These are phyloP conservation scores for Aquanectria penicillioides DNA, from an alignment of 2,329 filamentous ascomycete genomes.

Conservation along the genomic window DNA sequence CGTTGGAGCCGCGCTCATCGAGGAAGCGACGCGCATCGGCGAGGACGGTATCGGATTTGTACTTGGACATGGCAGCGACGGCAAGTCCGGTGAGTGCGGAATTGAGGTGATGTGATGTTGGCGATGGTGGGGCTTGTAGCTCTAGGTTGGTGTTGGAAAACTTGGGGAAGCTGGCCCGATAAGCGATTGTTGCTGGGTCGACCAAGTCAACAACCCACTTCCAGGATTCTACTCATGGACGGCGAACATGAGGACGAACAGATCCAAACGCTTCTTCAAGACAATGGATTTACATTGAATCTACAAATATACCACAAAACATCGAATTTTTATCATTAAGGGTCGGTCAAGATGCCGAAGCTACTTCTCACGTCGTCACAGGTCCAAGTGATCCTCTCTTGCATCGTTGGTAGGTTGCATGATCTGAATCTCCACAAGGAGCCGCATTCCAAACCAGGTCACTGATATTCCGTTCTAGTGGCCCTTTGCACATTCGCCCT, in stretches of 20 bases:
- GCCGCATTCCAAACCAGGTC: constrained; percentile 29
- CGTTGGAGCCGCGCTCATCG: constrained; percentile 87
- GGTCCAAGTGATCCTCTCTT: constrained; percentile 74
- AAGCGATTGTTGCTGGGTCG: constrained; percentile 59
- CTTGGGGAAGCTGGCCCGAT: constrained; percentile 38
- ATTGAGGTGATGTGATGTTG: constrained; percentile 18
- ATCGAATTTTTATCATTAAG: background rate
- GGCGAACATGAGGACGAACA: constrained; percentile 30
- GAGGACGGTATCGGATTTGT: constrained; percentile 66
- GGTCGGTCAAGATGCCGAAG: constrained; percentile 42
- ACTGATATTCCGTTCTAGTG: constrained; percentile 57
- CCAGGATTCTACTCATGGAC: background rate
- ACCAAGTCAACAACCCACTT: constrained; percentile 42
- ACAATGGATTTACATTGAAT: background rate
- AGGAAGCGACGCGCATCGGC: constrained; percentile 86
- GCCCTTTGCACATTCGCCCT: constrained; percentile 82
- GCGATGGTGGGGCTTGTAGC: constrained; percentile 24
- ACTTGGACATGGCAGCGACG: constrained; percentile 45
- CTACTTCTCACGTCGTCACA: constrained; percentile 75
- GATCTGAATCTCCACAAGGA: constrained; percentile 15
- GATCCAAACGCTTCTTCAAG: constrained; percentile 4
- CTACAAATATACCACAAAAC: background rate
- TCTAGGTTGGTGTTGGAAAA: constrained; percentile 33
- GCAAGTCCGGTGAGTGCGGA: constrained; percentile 19
- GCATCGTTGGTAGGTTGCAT: constrained; percentile 65